These are phyloP conservation scores for Eucalyptus cloeziana DNA, from an alignment of 345 rosid genomes.

Conservation along the genomic window DNA sequence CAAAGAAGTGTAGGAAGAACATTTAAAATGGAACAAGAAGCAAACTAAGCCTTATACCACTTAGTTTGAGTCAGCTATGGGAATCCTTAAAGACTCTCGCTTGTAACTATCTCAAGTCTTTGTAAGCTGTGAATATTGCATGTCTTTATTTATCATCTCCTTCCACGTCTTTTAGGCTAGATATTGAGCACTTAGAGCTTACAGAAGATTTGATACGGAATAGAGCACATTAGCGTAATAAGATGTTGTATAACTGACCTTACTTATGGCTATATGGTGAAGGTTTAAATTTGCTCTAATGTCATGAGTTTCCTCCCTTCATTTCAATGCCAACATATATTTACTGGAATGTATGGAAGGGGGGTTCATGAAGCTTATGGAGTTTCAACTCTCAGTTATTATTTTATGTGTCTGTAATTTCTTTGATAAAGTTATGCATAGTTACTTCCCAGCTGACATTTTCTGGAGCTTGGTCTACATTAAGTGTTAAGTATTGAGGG, in stretches of 20 bases:
- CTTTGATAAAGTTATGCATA: not conserved
- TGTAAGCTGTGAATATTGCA: not conserved
- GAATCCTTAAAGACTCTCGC: not conserved
- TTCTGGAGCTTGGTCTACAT: not conserved
- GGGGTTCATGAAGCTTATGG: not conserved
- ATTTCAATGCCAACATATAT: not conserved
- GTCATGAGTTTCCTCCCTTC: not conserved
- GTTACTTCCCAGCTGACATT: not conserved
- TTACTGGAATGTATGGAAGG: not conserved
- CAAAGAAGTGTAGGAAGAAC: not conserved
- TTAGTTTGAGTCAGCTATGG: not conserved
- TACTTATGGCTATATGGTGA: not conserved
- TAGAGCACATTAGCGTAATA: not conserved
- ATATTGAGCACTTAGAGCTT: not conserved
- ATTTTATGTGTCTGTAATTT: not conserved
- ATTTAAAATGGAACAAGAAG: not conserved
- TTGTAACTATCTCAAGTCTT: not conserved
- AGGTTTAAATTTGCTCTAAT: not conserved
- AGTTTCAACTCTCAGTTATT: not conserved
- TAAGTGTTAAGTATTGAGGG: not conserved
- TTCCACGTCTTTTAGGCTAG: not conserved
- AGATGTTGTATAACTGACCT: not conserved
- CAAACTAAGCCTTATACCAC: not conserved
- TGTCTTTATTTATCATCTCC: not conserved
- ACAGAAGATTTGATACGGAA: not conserved